Percentiles rank a stretch among this genome's conserved stretches.
Evolutionary conservation across 768 basidiomycete species (phyloP).

Genomic region (Tricholomella constricta): DNA sequence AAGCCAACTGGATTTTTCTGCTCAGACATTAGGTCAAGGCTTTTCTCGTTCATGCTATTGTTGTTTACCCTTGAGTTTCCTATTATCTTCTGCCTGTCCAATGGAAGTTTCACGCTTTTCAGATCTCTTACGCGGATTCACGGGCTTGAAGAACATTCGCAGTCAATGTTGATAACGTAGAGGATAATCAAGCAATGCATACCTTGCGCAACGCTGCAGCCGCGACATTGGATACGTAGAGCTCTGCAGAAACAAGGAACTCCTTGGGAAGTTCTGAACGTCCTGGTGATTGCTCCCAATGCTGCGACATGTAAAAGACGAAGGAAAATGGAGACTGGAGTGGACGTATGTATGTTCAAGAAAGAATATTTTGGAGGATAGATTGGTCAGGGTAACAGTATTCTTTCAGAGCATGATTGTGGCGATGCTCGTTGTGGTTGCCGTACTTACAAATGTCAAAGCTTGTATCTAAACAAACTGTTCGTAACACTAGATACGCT

Average conservation of each 20-base stretch:
- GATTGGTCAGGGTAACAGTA: no score
- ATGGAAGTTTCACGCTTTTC: conserved; percentile 53
- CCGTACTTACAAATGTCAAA: no score
- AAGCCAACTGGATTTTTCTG: conserved; percentile 79
- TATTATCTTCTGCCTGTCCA: conserved; percentile 42
- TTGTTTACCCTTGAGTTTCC: conserved; percentile 61
- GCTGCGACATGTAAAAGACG: conserved; percentile 30
- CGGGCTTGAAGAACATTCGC: conserved; percentile 35
- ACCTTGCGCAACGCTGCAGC: conserved; percentile 61
- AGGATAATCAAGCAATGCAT: conserved; percentile 10
- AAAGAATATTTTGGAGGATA: neutral
- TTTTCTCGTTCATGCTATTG: neutral
- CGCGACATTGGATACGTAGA: conserved; percentile 59
- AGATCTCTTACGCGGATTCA: conserved; percentile 49
- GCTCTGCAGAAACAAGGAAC: conserved; percentile 61
- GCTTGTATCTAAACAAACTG: no score
- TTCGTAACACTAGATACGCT: no score
- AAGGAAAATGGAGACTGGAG: no score
- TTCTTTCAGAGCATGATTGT: conserved; percentile 4
- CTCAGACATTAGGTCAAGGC: conserved; percentile 7
- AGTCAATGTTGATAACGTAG: conserved; percentile 5
- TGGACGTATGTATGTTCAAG: neutral
- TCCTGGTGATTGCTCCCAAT: conserved; percentile 28
- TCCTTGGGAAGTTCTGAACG: conserved; percentile 38
- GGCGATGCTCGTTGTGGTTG: conserved; percentile 11